Evolutionary conservation across 2,329 filamentous ascomycete genomes (phyloP).

Genomic region (Colletotrichum camelliae): DNA sequence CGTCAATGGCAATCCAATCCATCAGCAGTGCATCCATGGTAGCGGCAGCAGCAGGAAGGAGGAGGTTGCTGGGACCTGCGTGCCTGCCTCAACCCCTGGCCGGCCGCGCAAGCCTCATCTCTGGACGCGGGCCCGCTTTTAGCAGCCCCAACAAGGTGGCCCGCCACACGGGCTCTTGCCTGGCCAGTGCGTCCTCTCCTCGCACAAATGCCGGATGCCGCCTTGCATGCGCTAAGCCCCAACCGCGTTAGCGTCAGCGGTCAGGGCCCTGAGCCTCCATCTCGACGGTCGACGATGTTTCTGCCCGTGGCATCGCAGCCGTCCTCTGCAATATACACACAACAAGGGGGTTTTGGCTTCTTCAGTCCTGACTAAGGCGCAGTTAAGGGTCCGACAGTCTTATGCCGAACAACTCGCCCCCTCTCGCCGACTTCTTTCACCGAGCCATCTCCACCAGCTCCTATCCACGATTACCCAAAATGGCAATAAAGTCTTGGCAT

Average conservation of each 20-base stretch:
- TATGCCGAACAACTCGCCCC: neutral
- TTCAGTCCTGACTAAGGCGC: neutral
- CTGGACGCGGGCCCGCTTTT: neutral
- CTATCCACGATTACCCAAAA: neutral
- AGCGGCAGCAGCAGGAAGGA: neutral
- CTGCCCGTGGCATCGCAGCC: neutral
- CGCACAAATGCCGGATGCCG: neutral
- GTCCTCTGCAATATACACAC: neutral
- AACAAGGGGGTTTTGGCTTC: neutral
- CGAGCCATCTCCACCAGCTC: neutral
- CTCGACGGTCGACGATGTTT: neutral
- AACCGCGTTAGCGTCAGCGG: neutral
- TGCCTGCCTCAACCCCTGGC: neutral
- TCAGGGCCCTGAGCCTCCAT: constrained; percentile 9
- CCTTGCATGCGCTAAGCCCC: neutral
- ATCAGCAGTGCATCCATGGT: neutral
- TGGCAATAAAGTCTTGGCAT: neutral
- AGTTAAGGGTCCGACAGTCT: neutral
- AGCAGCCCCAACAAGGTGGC: neutral
- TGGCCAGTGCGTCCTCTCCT: neutral
- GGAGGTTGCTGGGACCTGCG: neutral
- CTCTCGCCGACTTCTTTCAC: neutral
- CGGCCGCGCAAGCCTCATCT: constrained; percentile 18
- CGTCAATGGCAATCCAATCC: neutral
- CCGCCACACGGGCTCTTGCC: neutral